Evolutionary conservation across 2,329 filamentous ascomycete species (phyloP).

Genomic region (Calonectria leucothoes): DNA sequence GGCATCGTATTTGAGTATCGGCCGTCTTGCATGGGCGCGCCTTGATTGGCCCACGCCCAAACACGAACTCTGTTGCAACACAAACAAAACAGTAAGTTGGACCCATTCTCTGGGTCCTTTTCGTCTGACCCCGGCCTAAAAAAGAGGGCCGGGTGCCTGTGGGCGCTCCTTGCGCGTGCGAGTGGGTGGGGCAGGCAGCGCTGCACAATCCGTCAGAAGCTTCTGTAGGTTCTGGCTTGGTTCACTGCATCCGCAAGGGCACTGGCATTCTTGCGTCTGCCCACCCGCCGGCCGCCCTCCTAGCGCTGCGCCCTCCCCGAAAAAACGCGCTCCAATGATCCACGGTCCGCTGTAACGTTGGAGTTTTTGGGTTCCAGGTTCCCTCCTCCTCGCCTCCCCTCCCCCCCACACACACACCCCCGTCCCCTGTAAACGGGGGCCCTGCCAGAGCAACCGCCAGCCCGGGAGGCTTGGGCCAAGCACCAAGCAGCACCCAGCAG

Average conservation of each 20-base stretch:
- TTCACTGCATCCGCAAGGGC: neutral
- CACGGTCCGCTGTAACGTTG: slow-evolving; percentile 16
- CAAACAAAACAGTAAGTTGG: neutral
- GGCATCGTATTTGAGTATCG: neutral
- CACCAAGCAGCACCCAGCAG: neutral
- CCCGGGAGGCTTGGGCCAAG: neutral
- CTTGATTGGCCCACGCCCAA: neutral
- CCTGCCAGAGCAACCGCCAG: slow-evolving; percentile 9
- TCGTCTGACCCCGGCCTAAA: neutral
- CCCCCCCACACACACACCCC: too few species aligned
- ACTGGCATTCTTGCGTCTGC: neutral
- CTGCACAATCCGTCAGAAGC: neutral
- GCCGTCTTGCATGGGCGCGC: neutral
- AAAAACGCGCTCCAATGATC: slow-evolving; percentile 8
- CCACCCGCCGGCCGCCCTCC: neutral
- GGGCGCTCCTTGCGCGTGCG: neutral
- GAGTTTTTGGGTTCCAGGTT: slow-evolving; percentile 1
- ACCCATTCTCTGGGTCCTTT: neutral
- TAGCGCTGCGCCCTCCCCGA: slow-evolving; percentile 11
- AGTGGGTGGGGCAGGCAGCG: neutral
- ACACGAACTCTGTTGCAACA: neutral
- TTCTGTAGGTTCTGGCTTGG: neutral
- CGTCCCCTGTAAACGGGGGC: neutral
- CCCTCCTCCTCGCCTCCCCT: too few species aligned
- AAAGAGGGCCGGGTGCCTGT: neutral